Conservation (phyloP, 306 rosid species). For the Quercus dentata region DNA sequence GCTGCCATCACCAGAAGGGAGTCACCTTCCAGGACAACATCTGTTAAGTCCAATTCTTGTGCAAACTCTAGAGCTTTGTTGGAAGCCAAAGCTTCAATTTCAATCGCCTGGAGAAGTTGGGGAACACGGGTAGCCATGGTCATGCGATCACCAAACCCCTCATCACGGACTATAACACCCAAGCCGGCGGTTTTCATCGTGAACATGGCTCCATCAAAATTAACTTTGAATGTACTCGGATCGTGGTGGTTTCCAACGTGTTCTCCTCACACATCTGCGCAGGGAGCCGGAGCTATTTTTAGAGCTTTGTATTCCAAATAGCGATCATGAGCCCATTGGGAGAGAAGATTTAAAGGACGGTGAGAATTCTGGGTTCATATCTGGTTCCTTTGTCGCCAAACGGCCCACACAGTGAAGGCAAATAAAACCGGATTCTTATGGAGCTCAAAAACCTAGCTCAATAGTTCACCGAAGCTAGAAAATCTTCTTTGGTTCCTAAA, state of each 20-base stretch:
- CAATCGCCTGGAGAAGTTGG: fast-evolving
- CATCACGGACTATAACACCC: fast-evolving
- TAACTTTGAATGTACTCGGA: fast-evolving
- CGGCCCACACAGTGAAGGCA: too few species aligned
- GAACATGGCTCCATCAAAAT: fast-evolving
- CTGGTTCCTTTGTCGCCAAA: too few species aligned
- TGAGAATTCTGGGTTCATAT: fast-evolving
- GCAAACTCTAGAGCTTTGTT: too few species aligned
- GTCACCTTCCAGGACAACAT: too few species aligned
- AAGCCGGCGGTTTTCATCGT: fast-evolving
- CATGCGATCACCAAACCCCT: too few species aligned
- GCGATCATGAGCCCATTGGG: fast-evolving
- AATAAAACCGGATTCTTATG: fast-evolving
- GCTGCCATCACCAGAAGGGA: too few species aligned
- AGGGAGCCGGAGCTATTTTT: fast-evolving
- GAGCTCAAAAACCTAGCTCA: too few species aligned
- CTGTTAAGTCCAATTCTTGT: fast-evolving
- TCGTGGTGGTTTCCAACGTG: too few species aligned
- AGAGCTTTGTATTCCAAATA: fast-evolving
- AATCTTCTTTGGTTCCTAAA: too few species aligned
- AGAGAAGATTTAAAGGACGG: too few species aligned
- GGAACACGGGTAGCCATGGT: too few species aligned
- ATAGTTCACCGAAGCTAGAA: fast-evolving
- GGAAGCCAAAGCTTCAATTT: too few species aligned
- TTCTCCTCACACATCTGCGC: fast-evolving